These are phyloP conservation scores for Globisporangium spiculum DNA, from an alignment of 352 stramenopile species.

Conservation along the genomic window DNA sequence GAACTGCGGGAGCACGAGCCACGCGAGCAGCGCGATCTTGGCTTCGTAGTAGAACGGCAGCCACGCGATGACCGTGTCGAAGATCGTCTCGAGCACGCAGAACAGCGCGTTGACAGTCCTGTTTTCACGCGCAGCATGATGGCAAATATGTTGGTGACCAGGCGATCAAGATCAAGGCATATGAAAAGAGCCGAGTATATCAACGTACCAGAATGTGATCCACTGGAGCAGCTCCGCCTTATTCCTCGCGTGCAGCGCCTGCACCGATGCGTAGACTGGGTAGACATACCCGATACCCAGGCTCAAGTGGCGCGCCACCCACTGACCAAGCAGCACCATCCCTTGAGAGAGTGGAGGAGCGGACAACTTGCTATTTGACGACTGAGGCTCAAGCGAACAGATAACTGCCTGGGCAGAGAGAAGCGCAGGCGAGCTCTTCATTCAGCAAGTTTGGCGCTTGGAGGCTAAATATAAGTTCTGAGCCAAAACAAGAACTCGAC, in stretches of 20 bases:
- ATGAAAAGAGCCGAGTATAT: neutral
- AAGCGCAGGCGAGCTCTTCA: neutral
- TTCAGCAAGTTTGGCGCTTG: neutral
- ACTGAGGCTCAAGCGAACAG: neutral
- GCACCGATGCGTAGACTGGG: slow-evolving; percentile 58
- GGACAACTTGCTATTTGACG: neutral
- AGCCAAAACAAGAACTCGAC: neutral
- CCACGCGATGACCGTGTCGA: slow-evolving; percentile 53
- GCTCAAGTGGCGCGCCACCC: slow-evolving; percentile 44
- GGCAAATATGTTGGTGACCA: neutral
- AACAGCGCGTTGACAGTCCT: slow-evolving; percentile 65
- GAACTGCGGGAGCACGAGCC: slow-evolving; percentile 63
- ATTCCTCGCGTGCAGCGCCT: slow-evolving; percentile 34
- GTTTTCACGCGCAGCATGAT: slow-evolving; percentile 6
- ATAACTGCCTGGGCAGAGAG: no score
- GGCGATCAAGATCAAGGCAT: neutral
- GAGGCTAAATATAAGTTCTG: neutral
- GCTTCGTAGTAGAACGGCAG: slow-evolving; percentile 73
- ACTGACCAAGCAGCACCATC: slow-evolving; percentile 59
- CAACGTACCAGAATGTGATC: slow-evolving; percentile 56
- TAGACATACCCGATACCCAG: slow-evolving; percentile 60
- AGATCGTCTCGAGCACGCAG: slow-evolving; percentile 53
- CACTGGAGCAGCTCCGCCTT: slow-evolving; percentile 59
- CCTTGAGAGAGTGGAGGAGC: neutral
- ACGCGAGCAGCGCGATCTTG: slow-evolving; percentile 67